Percentiles rank a stretch among this genome's conserved stretches.
phyloP scores from a whole-genome alignment of 495 filamentous ascomycete species.

The Penicillium crystallinum region DNA sequence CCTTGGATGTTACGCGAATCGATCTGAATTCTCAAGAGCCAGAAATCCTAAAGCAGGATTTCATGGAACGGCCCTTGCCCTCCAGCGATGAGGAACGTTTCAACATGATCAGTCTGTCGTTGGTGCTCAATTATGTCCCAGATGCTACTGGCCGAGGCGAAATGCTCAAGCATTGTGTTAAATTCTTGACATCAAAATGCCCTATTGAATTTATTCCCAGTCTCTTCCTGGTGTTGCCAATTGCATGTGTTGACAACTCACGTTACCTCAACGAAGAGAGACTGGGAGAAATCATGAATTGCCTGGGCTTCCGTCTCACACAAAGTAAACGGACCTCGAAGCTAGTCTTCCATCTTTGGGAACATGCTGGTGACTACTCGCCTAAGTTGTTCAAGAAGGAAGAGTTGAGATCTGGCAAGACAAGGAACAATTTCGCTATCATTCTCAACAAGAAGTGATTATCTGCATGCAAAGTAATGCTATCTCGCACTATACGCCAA shows the following conservation, averaged over 20 bases:
- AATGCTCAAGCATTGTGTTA: constrained; percentile 68
- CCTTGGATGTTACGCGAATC: constrained; percentile 76
- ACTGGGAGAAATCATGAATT: constrained; percentile 66
- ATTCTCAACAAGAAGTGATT: constrained; percentile 42
- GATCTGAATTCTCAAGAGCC: constrained; percentile 82
- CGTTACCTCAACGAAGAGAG: constrained; percentile 77
- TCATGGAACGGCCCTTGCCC: constrained; percentile 84
- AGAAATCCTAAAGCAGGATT: constrained; percentile 82
- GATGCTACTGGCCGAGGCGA: constrained; percentile 68
- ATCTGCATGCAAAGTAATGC: constrained; percentile 2
- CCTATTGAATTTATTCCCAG: constrained; percentile 52
- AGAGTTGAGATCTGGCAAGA: constrained; percentile 65
- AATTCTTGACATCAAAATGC: constrained; percentile 44
- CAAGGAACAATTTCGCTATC: constrained; percentile 86
- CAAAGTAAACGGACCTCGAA: constrained; percentile 71
- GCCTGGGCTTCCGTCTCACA: constrained; percentile 63
- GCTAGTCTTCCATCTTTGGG: constrained; percentile 87
- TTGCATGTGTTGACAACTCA: constrained; percentile 85
- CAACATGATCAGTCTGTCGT: constrained; percentile 85
- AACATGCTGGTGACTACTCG: constrained; percentile 30
- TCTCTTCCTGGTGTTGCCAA: constrained; percentile 86
- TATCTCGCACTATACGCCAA: neutral
- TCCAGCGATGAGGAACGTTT: constrained; percentile 56
- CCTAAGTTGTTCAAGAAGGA: constrained; percentile 56
- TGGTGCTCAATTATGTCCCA: constrained; percentile 93